Percentiles rank a stretch among this genome's conserved stretches.
These are phyloP conservation scores for Conringia planisiliqua DNA, from an alignment of 345 rosid species.

Conservation along the genomic window DNA sequence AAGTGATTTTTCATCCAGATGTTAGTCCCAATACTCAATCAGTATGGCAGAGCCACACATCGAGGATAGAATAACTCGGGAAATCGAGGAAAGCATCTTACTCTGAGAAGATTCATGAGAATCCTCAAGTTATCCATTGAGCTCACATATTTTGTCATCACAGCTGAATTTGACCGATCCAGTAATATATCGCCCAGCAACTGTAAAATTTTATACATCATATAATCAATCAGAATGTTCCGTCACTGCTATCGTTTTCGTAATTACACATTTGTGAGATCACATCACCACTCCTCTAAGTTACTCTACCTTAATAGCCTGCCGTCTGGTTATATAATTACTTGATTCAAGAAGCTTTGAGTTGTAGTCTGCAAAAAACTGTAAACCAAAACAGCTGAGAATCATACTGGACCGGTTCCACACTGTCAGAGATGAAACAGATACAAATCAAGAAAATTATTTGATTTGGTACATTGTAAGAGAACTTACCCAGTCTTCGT, in stretches of 20 bases:
- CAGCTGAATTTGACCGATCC: conserved; percentile 80
- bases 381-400: conserved; percentile 29
- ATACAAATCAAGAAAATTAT: neutral
- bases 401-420: neutral
- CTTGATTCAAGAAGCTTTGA: conserved; percentile 85
- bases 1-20: neutral
- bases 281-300: neutral
- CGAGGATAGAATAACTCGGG: neutral
- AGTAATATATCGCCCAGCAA: conserved; percentile 80
- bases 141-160: conserved; percentile 85
- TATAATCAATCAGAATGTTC: conserved; percentile 5
- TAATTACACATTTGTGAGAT: neutral
- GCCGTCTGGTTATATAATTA: conserved; percentile 94
- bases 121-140: conserved; percentile 88
- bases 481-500: conserved; percentile 83
- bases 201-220: conserved; percentile 37
- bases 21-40: neutral
- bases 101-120: conserved; percentile 93
- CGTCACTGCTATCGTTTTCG: neutral
- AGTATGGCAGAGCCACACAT: neutral
- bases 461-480: neutral
- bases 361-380: conserved; percentile 91
- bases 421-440: neutral
- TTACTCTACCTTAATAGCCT: conserved; percentile 77
- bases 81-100: conserved; percentile 30